Evolutionary conservation across 169 alveolate genomes (phyloP).

Genomic region (Cryptosporidium canis): DNA sequence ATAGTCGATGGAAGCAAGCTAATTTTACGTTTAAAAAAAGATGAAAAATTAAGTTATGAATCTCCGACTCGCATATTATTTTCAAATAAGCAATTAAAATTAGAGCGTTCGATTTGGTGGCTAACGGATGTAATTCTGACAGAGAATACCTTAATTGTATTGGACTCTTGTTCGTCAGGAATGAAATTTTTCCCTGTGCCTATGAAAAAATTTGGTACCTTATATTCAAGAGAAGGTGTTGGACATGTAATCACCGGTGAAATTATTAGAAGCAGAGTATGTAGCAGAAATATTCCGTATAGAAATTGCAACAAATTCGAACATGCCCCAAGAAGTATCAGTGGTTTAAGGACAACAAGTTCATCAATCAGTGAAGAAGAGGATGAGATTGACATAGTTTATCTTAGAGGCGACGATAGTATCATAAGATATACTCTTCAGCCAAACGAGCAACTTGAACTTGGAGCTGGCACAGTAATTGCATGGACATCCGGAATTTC

Average conservation of each 20-base stretch:
- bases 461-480: slow-evolving; percentile 63
- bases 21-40: slow-evolving; percentile 52
- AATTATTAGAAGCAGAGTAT: slow-evolving; percentile 43
- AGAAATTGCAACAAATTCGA: slow-evolving; percentile 70
- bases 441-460: slow-evolving; percentile 67
- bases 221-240: slow-evolving; percentile 72
- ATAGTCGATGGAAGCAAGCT: slow-evolving; percentile 64
- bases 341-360: not conserved
- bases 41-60: slow-evolving; percentile 58
- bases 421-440: slow-evolving; percentile 44
- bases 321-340: slow-evolving; percentile 48
- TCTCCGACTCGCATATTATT: slow-evolving; percentile 66
- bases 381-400: slow-evolving; percentile 63
- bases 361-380: not conserved
- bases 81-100: slow-evolving; percentile 36
- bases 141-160: slow-evolving; percentile 40
- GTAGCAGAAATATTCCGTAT: slow-evolving; percentile 57
- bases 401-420: slow-evolving; percentile 68
- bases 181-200: slow-evolving; percentile 70
- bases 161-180: slow-evolving; percentile 55
- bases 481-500: slow-evolving; percentile 71
- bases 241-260: slow-evolving; percentile 72
- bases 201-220: slow-evolving; percentile 65
- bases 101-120: slow-evolving; percentile 71
- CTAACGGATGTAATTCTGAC: slow-evolving; percentile 50